Base-by-base conservation (phyloP, 1,284 basidiomycete genomes). In the Rhodotorula sp. region DNA sequence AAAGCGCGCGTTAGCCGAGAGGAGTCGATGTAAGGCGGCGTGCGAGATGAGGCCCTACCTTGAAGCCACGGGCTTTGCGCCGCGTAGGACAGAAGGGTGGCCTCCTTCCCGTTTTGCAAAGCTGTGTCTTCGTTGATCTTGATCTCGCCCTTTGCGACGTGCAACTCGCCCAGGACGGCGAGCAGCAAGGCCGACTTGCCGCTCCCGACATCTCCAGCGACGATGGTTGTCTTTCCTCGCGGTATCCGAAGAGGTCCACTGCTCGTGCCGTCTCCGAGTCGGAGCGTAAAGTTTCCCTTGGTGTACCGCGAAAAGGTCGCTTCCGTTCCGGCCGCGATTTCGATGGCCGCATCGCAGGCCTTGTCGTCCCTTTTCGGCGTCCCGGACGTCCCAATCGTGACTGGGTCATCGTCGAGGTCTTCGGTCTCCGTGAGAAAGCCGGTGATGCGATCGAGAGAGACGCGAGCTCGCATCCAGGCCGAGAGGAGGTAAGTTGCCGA, bases 111-210 rank as follows among this genome's bases (percentile, higher is more conserved):
- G 10, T 64, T 47, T 5, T 52, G 39, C 3, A 8, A 12, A 8
- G 8, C 10, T 29, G 10, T 6, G 6, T 62, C 34, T 5, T 48
- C 23, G 31, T 48, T n/a, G 1, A 68, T 20, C 46, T 66, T 51
- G 39, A 72, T 64, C 18, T n/a, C 20, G 3, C 74, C 74, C 14
- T 46, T 51, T 29, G 29, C 43, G 39, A 62, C 26, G n/a, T 67
- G 62, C n/a, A 76, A 59, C 70, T 76, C 75, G 15, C 75, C 82
- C 0, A 81, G 74, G 1, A 81, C 72, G n/a, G 73, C 79, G n/a
- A 73, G 60, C n/a, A 78, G 70, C 14, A 92, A 81, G 0, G 90
- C 89, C 0, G 90, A 91, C 82, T 94, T 94, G 20, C 91, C 91
- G 58, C 87, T 87, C 1, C 90, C 91, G 0, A 91, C 91, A 0